Percentiles rank a stretch among this genome's conserved stretches.
Evolutionary conservation across 2,329 filamentous ascomycete genomes (phyloP).

Genomic region (Albophoma yamanashiensis): DNA sequence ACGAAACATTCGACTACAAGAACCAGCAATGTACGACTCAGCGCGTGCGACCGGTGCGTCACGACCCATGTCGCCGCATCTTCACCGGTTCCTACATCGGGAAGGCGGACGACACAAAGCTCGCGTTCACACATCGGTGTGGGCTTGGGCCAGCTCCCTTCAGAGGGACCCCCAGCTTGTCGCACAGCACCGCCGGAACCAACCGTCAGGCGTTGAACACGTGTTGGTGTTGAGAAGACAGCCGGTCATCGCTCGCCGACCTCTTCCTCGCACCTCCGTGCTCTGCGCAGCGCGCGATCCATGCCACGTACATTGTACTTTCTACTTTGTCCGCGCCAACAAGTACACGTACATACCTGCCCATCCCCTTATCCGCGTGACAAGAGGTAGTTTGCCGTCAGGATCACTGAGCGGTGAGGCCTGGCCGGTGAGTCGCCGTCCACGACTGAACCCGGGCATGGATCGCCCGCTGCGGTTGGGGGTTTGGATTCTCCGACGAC

Average conservation of each 20-base stretch:
- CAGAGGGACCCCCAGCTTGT: neutral
- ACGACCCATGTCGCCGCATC: slow-evolving; percentile 9
- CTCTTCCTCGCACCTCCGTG: neutral
- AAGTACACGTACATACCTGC: too few species aligned
- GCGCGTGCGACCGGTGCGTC: neutral
- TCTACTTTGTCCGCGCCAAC: neutral
- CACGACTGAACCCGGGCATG: neutral
- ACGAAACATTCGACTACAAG: neutral
- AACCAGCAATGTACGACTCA: neutral
- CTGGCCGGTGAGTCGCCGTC: neutral
- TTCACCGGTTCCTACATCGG: slow-evolving; percentile 23
- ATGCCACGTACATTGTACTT: neutral
- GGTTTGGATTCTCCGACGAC: neutral
- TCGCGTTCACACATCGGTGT: neutral
- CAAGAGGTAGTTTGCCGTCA: neutral
- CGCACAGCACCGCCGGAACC: neutral
- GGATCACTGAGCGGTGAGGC: neutral
- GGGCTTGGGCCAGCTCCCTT: neutral
- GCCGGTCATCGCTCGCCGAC: neutral
- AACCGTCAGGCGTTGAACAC: neutral
- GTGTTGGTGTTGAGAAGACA: neutral
- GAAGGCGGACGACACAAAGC: slow-evolving; percentile 10
- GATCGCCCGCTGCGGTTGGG: neutral
- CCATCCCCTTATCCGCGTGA: too few species aligned
- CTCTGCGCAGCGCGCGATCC: neutral